A percentile compares a stretch with the other conserved stretches of the same genome.
Conservation (phyloP, 2,329 filamentous ascomycete genomes). For the Trichophyton rubrum region DNA sequence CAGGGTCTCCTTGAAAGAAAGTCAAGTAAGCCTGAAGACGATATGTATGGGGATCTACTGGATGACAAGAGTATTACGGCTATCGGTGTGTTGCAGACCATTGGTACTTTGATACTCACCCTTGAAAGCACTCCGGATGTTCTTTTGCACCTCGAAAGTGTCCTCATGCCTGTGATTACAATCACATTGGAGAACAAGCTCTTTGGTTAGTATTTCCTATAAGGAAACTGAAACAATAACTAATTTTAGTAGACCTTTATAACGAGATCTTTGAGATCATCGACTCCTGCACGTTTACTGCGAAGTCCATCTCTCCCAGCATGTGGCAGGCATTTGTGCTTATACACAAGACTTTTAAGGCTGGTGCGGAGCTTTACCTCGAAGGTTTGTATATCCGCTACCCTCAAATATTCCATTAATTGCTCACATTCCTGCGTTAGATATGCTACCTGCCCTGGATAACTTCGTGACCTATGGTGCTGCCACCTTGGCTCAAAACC, state of each 20-base stretch:
- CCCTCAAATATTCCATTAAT: background rate
- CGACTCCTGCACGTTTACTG: slow-evolving; percentile 96
- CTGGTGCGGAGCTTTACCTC: slow-evolving; percentile 88
- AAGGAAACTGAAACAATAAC: background rate
- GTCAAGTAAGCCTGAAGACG: slow-evolving; percentile 59
- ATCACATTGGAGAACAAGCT: slow-evolving; percentile 96
- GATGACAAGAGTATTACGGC: slow-evolving; percentile 99
- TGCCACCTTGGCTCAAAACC: slow-evolving; percentile 66
- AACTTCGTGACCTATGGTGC: slow-evolving; percentile 95
- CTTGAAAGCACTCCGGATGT: slow-evolving; percentile 96
- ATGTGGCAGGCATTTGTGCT: slow-evolving; percentile 99
- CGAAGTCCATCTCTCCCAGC: slow-evolving; percentile 84
- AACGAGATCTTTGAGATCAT: slow-evolving; percentile 99
- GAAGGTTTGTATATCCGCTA: slow-evolving; percentile 40
- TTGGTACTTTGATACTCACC: slow-evolving; percentile 91
- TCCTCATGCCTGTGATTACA: slow-evolving; percentile 92
- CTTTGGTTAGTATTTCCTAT: slow-evolving; percentile 48
- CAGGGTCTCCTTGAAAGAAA: slow-evolving; percentile 83
- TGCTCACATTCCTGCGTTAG: slow-evolving; percentile 26
- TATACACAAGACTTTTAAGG: slow-evolving; percentile 93
- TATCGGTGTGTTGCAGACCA: slow-evolving; percentile 89
- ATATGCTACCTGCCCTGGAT: slow-evolving; percentile 95
- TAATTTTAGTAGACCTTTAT: slow-evolving; percentile 56
- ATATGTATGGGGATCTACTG: slow-evolving; percentile 75
- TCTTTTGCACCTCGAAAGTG: slow-evolving; percentile 81